These are phyloP conservation scores for Lyophyllum shimeji DNA, from an alignment of 768 basidiomycete species.

Conservation along the genomic window DNA sequence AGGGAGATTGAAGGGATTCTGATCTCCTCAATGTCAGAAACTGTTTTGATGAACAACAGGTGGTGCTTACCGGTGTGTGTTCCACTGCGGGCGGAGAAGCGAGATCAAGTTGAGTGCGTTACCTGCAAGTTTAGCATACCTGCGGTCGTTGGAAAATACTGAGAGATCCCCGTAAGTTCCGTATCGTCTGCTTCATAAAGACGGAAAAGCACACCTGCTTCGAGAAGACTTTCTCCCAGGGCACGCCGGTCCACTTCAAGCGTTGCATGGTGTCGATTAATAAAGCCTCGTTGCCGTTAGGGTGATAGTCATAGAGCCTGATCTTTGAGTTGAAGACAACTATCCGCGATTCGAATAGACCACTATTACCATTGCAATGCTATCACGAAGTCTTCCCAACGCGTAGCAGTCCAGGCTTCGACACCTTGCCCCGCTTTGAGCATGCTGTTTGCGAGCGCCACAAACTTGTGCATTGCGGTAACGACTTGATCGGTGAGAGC, in stretches of 20 bases:
- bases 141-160: constrained; percentile 47
- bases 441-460: constrained; percentile 53
- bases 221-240: constrained; percentile 55
- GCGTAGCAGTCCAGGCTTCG: constrained; percentile 52
- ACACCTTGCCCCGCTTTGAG: constrained; percentile 49
- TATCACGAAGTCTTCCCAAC: constrained; percentile 62
- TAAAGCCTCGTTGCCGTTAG: constrained; percentile 45
- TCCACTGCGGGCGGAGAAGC: constrained; percentile 23
- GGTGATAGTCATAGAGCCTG: constrained; percentile 57
- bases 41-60: background rate
- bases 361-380: constrained; percentile 48
- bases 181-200: background rate
- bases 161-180: background rate
- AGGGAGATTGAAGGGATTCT: constrained; percentile 48
- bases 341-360: background rate
- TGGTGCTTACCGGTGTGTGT: constrained; percentile 23
- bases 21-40: background rate
- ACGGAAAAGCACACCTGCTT: constrained; percentile 29
- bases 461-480: constrained; percentile 51
- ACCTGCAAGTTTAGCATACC: constrained; percentile 16
- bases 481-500: constrained; percentile 45
- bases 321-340: background rate
- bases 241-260: constrained; percentile 50
- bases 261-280: constrained; percentile 54
- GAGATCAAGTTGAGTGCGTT: background rate